phyloP scores from a whole-genome alignment of 78 protist species.

The Pigoraptor vietnamica region DNA sequence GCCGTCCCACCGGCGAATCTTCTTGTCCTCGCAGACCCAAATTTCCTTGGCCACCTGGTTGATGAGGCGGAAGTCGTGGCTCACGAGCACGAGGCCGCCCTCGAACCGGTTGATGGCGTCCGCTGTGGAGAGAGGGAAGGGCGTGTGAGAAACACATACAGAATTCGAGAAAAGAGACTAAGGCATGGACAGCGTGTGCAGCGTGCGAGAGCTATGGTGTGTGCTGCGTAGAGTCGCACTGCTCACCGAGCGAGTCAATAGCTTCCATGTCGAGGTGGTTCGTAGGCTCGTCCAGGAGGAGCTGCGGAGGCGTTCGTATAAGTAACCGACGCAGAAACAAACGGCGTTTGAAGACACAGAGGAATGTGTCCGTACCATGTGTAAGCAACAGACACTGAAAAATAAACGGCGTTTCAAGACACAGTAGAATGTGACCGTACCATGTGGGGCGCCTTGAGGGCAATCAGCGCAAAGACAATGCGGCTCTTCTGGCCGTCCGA shows the following conservation, averaged over 20 bases:
- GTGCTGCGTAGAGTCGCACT: conserved; percentile 59
- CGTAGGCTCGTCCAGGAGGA: conserved; percentile 93
- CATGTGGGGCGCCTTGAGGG: conserved; percentile 2
- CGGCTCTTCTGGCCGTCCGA: conserved; percentile 56
- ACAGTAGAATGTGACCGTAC: background rate
- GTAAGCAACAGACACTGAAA: background rate
- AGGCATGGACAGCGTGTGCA: conserved; percentile 61
- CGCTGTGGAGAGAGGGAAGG: too few relatives aligned
- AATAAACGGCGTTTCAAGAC: background rate
- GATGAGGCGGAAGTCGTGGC: conserved; percentile 81
- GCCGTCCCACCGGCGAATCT: conserved; percentile 52
- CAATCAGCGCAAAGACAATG: conserved; percentile 40
- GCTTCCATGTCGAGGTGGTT: conserved; percentile 80
- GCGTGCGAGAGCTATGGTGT: too few relatives aligned
- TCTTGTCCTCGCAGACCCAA: conserved; percentile 71
- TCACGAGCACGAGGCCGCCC: conserved; percentile 74
- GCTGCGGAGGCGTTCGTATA: conserved; percentile 5
- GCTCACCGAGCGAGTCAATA: conserved; percentile 74
- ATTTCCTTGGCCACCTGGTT: conserved; percentile 65
- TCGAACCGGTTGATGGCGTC: conserved; percentile 33
- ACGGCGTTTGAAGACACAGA: too few relatives aligned
- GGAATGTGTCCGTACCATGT: background rate
- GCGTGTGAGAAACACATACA: background rate
- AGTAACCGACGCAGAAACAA: background rate
- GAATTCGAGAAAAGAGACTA: conserved; percentile 49